Evolutionary conservation across 2,329 filamentous ascomycete species (phyloP), one percentile per base, ranked within the genome.

Genomic region (Penicillium sp.): DNA sequence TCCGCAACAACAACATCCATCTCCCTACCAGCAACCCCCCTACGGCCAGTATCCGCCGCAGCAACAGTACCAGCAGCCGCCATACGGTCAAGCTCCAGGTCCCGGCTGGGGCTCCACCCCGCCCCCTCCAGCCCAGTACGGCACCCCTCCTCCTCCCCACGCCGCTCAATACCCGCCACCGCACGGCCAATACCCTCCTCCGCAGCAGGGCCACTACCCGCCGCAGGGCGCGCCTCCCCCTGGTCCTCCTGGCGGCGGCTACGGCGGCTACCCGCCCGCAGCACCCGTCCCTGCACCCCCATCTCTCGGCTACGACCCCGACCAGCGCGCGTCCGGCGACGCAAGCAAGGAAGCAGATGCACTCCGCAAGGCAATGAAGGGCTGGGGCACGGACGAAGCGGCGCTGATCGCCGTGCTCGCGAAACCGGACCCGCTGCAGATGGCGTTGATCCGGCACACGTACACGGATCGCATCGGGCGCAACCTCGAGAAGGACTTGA

Each of bases 361-460:
- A 6, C 80, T 94, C 26, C 86, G 91, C 51, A 84, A 84, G 67
- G 91, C 92, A 6, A 95, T 96, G 91, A 95, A 95, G 76, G 91
- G 91, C 0, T 67, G 60, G 56, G 63, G 63, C 21, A 64, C 65
- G 0, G 63, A 67, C 57, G 65, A 65, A 75, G 89, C 87, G 71
- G 77, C 84, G 0, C 80, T 96, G 23, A 92, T 94, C 65, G 79
- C 82, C 5, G 79, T 88, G 3, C 79, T 96, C 21, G 80, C 88
- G 3, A 85, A 83, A 69, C 88, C 91, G 67, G 90, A 93, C 64
- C 89, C 92, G 1, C 79, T 91, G 3, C 90, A 93, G 72, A 84
- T 93, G 61, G 84, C 88, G 50, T 80, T 85, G 7, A 81, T 93
- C 60, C 85, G 87, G 50, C 73, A 82, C 9, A 82, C 88, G 1